These are phyloP conservation scores for Kodamaea kakaduensis DNA, from an alignment of 805 yeast genomes.

Conservation along the genomic window DNA sequence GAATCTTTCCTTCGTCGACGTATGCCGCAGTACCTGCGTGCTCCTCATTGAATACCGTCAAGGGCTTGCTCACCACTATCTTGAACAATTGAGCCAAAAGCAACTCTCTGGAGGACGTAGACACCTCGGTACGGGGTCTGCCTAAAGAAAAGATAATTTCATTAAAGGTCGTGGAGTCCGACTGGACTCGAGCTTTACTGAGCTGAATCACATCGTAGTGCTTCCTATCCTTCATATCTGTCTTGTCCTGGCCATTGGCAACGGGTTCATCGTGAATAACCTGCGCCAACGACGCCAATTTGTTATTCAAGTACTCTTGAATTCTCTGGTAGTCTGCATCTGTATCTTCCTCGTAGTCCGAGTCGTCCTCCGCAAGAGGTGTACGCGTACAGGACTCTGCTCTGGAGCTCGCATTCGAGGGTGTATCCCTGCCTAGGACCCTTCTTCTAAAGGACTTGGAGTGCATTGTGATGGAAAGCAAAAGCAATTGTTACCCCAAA, in stretches of 20 bases:
- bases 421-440: constrained; percentile 10
- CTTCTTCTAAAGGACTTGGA: constrained; percentile 10
- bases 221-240: constrained; percentile 14
- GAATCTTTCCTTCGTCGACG: constrained; percentile 35
- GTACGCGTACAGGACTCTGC: constrained; percentile 13
- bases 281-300: constrained; percentile 12
- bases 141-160: constrained; percentile 44
- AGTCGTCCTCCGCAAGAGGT: constrained; percentile 15
- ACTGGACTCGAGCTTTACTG: constrained; percentile 34
- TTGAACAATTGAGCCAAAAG: constrained; percentile 49
- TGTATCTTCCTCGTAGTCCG: constrained; percentile 16
- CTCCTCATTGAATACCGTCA: constrained; percentile 33
- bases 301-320: constrained; percentile 14
- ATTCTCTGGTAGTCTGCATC: constrained; percentile 14
- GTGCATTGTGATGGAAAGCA: constrained; percentile 3
- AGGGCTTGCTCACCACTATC: constrained; percentile 41
- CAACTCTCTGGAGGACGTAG: constrained; percentile 45
- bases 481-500: constrained; percentile 4
- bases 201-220: constrained; percentile 28
- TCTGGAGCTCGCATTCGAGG: constrained; percentile 13
- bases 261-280: constrained; percentile 6
- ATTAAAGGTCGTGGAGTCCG: constrained; percentile 35
- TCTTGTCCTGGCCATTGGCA: constrained; percentile 8
- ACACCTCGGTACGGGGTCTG: constrained; percentile 41
- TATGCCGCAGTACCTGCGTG: constrained; percentile 32